Evolutionary conservation across 2,329 filamentous ascomycete genomes (phyloP).

Genomic region (Neophaeococcomyces mojaviensis): DNA sequence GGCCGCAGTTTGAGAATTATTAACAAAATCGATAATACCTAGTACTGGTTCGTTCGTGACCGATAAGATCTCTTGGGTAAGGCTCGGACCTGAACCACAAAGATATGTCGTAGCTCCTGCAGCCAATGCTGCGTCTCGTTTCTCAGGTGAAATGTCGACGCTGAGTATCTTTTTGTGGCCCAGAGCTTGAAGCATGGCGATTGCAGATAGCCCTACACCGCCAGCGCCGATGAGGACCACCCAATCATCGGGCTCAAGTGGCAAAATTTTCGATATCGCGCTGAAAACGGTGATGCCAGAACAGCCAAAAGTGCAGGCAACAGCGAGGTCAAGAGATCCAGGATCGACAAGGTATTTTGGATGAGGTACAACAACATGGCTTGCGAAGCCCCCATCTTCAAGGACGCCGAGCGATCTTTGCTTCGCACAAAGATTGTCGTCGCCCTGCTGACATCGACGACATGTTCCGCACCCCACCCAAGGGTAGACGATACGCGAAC

Average conservation of each 20-base stretch:
- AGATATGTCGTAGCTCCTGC: constrained; percentile 12
- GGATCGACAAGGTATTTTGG: constrained; percentile 15
- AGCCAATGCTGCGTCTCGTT: constrained; percentile 6
- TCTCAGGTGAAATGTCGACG: constrained; percentile 11
- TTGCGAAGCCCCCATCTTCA: constrained; percentile 11
- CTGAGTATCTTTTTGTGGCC: constrained; percentile 11
- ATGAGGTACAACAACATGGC: constrained; percentile 13
- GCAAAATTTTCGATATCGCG: constrained; percentile 10
- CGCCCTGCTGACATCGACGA: constrained; percentile 10
- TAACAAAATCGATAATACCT: constrained; percentile 16
- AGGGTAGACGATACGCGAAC: constrained; percentile 11
- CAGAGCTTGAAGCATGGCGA: constrained; percentile 12
- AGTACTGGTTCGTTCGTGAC: constrained; percentile 10
- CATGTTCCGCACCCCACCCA: constrained; percentile 11
- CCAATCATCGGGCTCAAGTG: constrained; percentile 5
- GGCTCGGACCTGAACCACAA: background rate
- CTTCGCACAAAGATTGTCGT: constrained; percentile 10
- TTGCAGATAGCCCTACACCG: constrained; percentile 11
- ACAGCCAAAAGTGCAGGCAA: constrained; percentile 11
- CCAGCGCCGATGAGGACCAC: constrained; percentile 12
- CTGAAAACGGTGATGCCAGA: constrained; percentile 10
- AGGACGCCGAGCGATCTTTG: constrained; percentile 4
- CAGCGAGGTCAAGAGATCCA: constrained; percentile 8
- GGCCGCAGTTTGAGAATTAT: constrained; percentile 13
- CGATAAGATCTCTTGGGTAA: constrained; percentile 5